Percentiles rank a stretch among this genome's conserved stretches.
These are phyloP conservation scores for Suillus brevipes DNA, from an alignment of 768 basidiomycete genomes.

Conservation along the genomic window DNA sequence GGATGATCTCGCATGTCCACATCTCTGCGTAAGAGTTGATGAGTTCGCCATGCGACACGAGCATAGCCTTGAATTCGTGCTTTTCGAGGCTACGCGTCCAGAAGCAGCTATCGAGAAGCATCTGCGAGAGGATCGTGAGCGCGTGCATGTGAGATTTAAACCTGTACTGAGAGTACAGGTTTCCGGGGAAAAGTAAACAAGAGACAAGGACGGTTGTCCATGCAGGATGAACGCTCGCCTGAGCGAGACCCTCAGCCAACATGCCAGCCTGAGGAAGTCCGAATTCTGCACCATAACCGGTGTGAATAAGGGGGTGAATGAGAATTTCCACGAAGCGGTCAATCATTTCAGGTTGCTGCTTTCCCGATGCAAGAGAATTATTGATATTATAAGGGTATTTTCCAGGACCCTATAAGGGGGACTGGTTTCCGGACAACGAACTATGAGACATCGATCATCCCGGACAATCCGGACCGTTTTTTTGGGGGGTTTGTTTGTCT, in stretches of 20 bases:
- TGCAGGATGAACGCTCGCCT: slow-evolving; percentile 50
- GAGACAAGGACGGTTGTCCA: slow-evolving; percentile 38
- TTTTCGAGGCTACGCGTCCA: slow-evolving; percentile 31
- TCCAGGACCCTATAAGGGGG: too few species aligned
- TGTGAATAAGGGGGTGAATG: slow-evolving; percentile 66
- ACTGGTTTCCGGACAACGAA: too few species aligned
- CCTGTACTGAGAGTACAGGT: slow-evolving; percentile 27
- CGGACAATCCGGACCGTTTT: too few species aligned
- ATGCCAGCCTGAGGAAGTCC: slow-evolving; percentile 60
- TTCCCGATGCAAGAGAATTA: slow-evolving; percentile 19
- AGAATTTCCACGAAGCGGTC: slow-evolving; percentile 58
- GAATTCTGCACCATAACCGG: slow-evolving; percentile 66
- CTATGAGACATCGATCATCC: too few species aligned
- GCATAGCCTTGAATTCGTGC: slow-evolving; percentile 36
- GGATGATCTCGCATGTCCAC: slow-evolving; percentile 45
- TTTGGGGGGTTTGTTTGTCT: too few species aligned
- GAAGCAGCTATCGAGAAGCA: slow-evolving; percentile 51
- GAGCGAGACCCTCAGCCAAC: slow-evolving; percentile 68
- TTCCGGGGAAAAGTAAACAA: slow-evolving; percentile 28
- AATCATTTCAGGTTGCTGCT: slow-evolving; percentile 55
- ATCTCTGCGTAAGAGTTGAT: slow-evolving; percentile 44
- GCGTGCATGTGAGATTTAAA: slow-evolving; percentile 40
- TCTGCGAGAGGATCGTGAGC: slow-evolving; percentile 52
- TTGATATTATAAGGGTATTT: slow-evolving; percentile 54
- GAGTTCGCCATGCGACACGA: slow-evolving; percentile 38